Base-by-base conservation (phyloP, 1,284 basidiomycete species). In the Ustilago crameri region DNA sequence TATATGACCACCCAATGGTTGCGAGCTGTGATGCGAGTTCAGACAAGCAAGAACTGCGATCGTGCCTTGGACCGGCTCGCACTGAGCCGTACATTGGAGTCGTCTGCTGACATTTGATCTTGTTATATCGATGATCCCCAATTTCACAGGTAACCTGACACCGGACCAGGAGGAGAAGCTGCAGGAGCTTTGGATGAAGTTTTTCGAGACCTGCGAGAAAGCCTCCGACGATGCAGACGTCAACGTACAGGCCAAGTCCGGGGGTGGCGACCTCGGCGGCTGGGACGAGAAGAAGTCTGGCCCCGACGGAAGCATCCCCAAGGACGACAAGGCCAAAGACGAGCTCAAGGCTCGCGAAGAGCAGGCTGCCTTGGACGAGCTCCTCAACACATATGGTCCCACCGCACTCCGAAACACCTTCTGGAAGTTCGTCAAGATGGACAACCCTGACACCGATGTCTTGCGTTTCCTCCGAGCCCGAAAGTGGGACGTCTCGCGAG, bases 381-480 rank as follows among this genome's bases (percentile, higher is more conserved):
- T 78, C 54, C 63, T 83, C 55, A 65, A 71, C 68, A 83, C 71
- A 35, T 83, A 82, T 53, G 81, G 81, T 24, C 80, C 80, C 10
- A 75, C 69, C 37, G 80, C 81, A 59, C 63, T 83, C 22, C 58
- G 61, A 41, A 10, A 56, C 12, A 78, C 74, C 32, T 44, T 77
- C 24, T 82, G 78, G 78, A 72, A 81, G 53, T 80, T 80, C 51
- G 67, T 64, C 40, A 60, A 72, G 64, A 73, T 75, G 72, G 83
- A 84, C 56, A 59, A 80, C 52, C 80, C 80, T 12, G 83, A 84
- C 55, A 71, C 70, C 40, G 73, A 80, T 22, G 38, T 80, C 45
- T 73, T 83, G 27, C 79, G 83, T 42, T 84, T 83, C 70, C 66
- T 84, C 41, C 79, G 83, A 54, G 83, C 83, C 30, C 76, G 83